These are phyloP conservation scores for fission yeast (Schizosaccharomyces pombe) DNA, from an alignment of 805 yeast species.

Conservation along the genomic window ASM294v3 CU329670.1:2114001-2114500, in stretches of 20 bases:
- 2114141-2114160: neutral
- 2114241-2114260: neutral
- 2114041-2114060: neutral
- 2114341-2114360: neutral
- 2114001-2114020: neutral
- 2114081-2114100: neutral
- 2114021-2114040: neutral
- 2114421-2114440: slow-evolving; percentile 61
- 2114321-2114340: neutral
- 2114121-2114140: neutral
- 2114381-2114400: neutral
- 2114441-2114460: slow-evolving; percentile 61
- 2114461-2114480: slow-evolving; percentile 52
- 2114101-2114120: neutral
- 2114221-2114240: neutral
- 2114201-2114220: neutral
- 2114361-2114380: neutral
- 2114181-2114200: neutral
- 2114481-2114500: slow-evolving; percentile 35
- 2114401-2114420: slow-evolving; percentile 28
- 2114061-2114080: neutral
- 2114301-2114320: neutral
- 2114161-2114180: neutral
- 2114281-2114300: slow-evolving; percentile 1
- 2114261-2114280: neutral